Percentiles rank a stretch among this genome's conserved stretches.
Evolutionary conservation across 768 basidiomycete genomes (phyloP).

Genomic region (Boletus rubroflammeus): DNA sequence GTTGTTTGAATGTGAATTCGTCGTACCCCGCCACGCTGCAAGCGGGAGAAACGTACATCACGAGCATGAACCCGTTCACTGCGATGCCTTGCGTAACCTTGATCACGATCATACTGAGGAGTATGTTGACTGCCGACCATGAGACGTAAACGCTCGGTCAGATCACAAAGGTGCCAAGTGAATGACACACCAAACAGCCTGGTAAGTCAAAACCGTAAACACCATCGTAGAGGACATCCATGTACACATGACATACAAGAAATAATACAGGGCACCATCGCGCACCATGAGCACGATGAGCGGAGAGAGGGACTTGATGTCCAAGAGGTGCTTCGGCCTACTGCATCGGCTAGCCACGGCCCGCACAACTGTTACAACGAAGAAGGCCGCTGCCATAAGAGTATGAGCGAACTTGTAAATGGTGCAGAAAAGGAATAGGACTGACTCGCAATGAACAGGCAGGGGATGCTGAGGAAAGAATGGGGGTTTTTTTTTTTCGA

Average conservation of each 20-base stretch:
- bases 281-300: not conserved
- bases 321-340: not conserved
- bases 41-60: not conserved
- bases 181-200: not conserved
- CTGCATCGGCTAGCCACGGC: too few relatives aligned
- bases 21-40: not conserved
- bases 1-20: not conserved
- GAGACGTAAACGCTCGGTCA: not conserved
- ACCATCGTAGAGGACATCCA: not conserved
- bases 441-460: not conserved
- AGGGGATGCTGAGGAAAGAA: not conserved
- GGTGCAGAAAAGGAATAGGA: not conserved
- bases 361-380: not conserved
- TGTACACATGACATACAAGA: not conserved
- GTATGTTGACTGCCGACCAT: not conserved
- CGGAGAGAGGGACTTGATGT: not conserved
- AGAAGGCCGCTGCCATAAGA: not conserved
- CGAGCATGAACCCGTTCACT: not conserved
- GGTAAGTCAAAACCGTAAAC: not conserved
- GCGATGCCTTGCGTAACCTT: not conserved
- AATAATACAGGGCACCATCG: not conserved
- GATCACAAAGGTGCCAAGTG: not conserved
- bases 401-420: not conserved
- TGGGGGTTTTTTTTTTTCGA: too few relatives aligned
- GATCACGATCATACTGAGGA: not conserved